phyloP scores from a whole-genome alignment of 805 yeast genomes.

The Komagataella pseudopastoris region DNA sequence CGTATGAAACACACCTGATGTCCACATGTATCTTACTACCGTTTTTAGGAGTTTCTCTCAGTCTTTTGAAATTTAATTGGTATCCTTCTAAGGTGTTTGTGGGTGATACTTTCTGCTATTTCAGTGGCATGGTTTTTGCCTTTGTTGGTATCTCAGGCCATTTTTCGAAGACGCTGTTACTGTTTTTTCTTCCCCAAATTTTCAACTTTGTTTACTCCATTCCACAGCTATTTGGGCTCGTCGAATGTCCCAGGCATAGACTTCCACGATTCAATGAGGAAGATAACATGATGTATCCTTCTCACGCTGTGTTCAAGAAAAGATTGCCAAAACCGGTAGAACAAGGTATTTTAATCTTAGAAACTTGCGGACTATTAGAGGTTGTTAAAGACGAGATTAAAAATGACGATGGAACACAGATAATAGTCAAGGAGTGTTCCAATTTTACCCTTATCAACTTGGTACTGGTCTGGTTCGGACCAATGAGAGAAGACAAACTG shows the following conservation, averaged over 20 bases:
- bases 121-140: conserved; percentile 98
- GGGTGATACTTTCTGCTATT: conserved; percentile 96
- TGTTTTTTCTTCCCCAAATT: conserved; percentile 85
- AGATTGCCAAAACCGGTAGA: conserved; percentile 14
- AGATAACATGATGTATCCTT: conserved; percentile 68
- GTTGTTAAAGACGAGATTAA: conserved; percentile 18
- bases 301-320: conserved; percentile 31
- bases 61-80: conserved; percentile 68
- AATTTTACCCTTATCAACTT: conserved; percentile 85
- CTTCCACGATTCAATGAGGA: conserved; percentile 61
- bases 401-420: conserved; percentile 7
- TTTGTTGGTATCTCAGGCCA: conserved; percentile 94
- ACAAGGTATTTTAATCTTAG: conserved; percentile 30
- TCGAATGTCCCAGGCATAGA: conserved; percentile 94
- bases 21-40: conserved; percentile 75
- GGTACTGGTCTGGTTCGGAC: conserved; percentile 77
- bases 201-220: conserved; percentile 78
- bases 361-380: conserved; percentile 33
- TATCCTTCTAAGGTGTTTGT: conserved; percentile 91
- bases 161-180: conserved; percentile 81
- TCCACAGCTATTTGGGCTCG: conserved; percentile 80
- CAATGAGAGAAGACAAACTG: conserved; percentile 70
- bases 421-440: conserved; percentile 32
- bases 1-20: conserved; percentile 72
- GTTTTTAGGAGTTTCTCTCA: conserved; percentile 72